A percentile compares a stretch with the other conserved stretches of the same genome.
phyloP scores from a whole-genome alignment of 768 basidiomycete genomes.

The Trametes meyenii region DNA sequence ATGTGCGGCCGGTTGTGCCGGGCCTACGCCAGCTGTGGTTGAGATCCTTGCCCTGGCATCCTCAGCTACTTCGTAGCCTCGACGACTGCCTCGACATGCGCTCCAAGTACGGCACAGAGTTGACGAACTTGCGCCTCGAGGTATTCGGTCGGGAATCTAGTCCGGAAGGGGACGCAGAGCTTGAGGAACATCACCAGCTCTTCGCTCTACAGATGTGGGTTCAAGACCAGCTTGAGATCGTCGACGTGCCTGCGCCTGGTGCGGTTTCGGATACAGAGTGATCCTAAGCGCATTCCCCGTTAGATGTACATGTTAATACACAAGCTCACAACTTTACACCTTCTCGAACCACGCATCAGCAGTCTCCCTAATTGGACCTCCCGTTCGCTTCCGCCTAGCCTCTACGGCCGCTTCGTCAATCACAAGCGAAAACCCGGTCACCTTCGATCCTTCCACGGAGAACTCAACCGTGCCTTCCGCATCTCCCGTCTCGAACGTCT shows the following conservation, averaged over 20 bases:
- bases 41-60: neutral
- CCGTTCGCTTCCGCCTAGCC: neutral
- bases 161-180: neutral
- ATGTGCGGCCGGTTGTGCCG: neutral
- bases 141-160: neutral
- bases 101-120: neutral
- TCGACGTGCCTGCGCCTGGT: neutral
- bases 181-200: neutral
- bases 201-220: neutral
- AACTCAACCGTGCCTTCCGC: slow-evolving; percentile 9
- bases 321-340: neutral
- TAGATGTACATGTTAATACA: neutral
- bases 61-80: neutral
- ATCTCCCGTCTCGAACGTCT: slow-evolving; percentile 7
- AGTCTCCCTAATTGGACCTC: neutral
- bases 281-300: too few species aligned
- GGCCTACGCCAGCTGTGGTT: neutral
- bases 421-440: slow-evolving; percentile 11
- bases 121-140: neutral
- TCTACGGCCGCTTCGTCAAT: slow-evolving; percentile 3
- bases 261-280: too few species aligned
- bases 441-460: neutral
- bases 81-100: neutral
- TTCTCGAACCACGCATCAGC: slow-evolving; percentile 20
- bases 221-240: neutral